Base-by-base conservation (phyloP, 1,139 yeast genomes). In the Pichia sp. region DNA sequence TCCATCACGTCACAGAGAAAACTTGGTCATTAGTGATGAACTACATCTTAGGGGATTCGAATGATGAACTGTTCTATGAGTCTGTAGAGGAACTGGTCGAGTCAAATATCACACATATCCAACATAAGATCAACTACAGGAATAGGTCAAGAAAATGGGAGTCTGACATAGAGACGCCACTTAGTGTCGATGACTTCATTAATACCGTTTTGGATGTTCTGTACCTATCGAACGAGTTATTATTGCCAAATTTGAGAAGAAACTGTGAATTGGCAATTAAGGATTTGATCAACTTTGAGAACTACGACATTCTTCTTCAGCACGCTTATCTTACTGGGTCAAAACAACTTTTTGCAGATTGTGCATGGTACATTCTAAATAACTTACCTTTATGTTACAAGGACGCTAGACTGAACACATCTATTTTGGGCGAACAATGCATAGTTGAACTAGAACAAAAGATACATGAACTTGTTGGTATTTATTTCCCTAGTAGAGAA, bases 321-420 rank as follows among this genome's bases (percentile, higher is more conserved):
- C 77, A 77, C 50, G 69, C 93, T 0, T 68, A 67, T 29, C 50
- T 59, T 25, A 62, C 70, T 37, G 59, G 67, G 12, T 83, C 86
- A 3, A 53, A 59, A 8, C 74, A 77, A 47, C 55, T 87, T 22
- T 66, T 75, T 41, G 63, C 67, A 35, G 69, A 72, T 37, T 75
- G 94, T 50, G 62, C 80, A 27, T 77, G 85, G 77, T 83, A 72
- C 46, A 66, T 85, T 13, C 76, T 72, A 47, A 69, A 73, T 46
- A 85, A 86, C 51, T 58, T 84, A 42, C 87, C 79, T 27, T 55
- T 74, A 5, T 54, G 84, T 18, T 60, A 86, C 31, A 71, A 76
- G 41, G 84, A 81, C 46, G 20, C 34, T 4, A 47, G 49, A 15
- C 30, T 55, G 1, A 31, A 36, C 10, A 40, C 40, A 2, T 39